phyloP scores from a whole-genome alignment of 169 alveolate genomes.

The Plasmodium ovale region DNA sequence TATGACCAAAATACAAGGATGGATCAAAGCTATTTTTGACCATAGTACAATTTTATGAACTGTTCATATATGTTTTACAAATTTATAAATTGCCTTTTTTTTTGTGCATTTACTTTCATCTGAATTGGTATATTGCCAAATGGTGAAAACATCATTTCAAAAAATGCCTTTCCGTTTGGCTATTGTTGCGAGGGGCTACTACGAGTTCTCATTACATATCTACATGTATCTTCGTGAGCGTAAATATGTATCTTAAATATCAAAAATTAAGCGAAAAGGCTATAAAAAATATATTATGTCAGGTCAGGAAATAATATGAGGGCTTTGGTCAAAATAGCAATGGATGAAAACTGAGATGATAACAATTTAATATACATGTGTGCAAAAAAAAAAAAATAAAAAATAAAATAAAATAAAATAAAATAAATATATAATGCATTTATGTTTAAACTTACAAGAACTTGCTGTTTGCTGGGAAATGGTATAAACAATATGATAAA shows the following conservation, averaged over 20 bases:
- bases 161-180: too few species aligned
- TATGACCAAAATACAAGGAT: slow-evolving; percentile 47
- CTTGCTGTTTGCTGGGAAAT: background rate
- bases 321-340: background rate
- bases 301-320: background rate
- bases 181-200: too few species aligned
- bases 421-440: background rate
- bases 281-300: background rate
- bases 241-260: too few species aligned
- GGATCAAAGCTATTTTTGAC: slow-evolving; percentile 47
- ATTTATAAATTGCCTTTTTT: background rate
- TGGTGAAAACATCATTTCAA: slow-evolving; percentile 2
- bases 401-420: slow-evolving; percentile 1
- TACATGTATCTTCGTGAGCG: background rate
- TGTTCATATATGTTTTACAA: background rate
- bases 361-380: background rate
- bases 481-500: background rate
- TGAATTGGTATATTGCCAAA: background rate
- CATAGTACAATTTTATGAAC: slow-evolving; percentile 34
- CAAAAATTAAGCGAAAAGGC: too few species aligned
- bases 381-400: slow-evolving; percentile 2
- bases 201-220: background rate
- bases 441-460: background rate
- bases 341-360: too few species aligned
- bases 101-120: background rate